phyloP scores from a whole-genome alignment of 106 monocot species.

The Platanthera guangdongensis region DNA sequence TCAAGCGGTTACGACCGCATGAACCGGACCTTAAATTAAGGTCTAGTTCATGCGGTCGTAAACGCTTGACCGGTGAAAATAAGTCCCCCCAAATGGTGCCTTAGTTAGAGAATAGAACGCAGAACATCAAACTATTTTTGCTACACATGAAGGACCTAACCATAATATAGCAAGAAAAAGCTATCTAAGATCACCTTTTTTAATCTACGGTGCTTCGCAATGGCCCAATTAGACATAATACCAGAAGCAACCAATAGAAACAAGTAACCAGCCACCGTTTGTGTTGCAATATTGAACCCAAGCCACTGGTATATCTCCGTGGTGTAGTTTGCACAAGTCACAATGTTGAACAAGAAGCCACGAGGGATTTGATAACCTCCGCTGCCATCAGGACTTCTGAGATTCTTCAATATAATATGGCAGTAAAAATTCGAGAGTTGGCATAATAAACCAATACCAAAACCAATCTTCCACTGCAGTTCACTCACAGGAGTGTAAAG shows the following conservation, averaged over 20 bases:
- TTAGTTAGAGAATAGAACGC: too few species aligned
- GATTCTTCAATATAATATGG: slow-evolving; percentile 71
- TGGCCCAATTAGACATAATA: slow-evolving; percentile 86
- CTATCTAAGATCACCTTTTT: slow-evolving; percentile 47
- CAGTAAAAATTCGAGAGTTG: slow-evolving; percentile 84
- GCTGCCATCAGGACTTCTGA: slow-evolving; percentile 58
- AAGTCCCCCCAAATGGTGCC: too few species aligned
- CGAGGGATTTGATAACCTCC: slow-evolving; percentile 81
- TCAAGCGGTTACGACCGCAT: too few species aligned
- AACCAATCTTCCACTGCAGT: slow-evolving; percentile 75
- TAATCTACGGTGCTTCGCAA: slow-evolving; percentile 62
- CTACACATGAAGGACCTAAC: too few species aligned
- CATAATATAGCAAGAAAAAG: too few species aligned
- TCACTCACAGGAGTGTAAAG: slow-evolving; percentile 71
- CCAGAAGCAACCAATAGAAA: slow-evolving; percentile 60
- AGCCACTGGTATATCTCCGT: slow-evolving; percentile 97
- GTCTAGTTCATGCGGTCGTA: too few species aligned
- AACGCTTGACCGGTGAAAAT: too few species aligned
- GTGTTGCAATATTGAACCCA: slow-evolving; percentile 85
- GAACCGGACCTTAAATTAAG: too few species aligned
- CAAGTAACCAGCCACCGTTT: slow-evolving; percentile 74
- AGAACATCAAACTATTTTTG: too few species aligned
- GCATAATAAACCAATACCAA: slow-evolving; percentile 66
- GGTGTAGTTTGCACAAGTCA: slow-evolving; percentile 83
- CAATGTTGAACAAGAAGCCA: slow-evolving; percentile 81